Evolutionary conservation across 305 asterid genomes (phyloP).

Genomic region (Fraxinus velutina): DNA sequence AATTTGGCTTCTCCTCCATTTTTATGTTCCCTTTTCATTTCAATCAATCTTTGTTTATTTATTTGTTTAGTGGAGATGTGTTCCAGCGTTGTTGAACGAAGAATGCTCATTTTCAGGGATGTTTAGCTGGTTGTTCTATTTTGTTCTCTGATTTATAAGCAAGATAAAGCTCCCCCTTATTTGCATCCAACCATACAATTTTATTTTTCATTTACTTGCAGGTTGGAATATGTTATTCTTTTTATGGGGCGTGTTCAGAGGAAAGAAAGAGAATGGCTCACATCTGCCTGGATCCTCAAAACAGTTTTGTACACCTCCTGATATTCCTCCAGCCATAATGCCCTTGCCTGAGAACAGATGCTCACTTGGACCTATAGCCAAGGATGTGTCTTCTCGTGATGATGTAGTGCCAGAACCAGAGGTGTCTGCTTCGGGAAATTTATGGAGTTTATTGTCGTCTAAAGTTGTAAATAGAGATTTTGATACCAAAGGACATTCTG

Average conservation of each 20-base stretch:
- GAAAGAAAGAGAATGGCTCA: conserved; percentile 47
- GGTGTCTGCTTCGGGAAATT: conserved; percentile 40
- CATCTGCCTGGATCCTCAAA: conserved; percentile 39
- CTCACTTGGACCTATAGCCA: conserved; percentile 43
- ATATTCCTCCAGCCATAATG: conserved; percentile 49
- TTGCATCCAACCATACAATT: conserved; percentile 14
- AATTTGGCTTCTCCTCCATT: not conserved
- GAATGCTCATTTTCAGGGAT: not conserved
- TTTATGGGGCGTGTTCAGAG: conserved; percentile 92
- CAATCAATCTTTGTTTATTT: not conserved
- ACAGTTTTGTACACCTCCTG: conserved; percentile 38
- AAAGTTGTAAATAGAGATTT: conserved; percentile 35
- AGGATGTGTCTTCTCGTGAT: conserved; percentile 31
- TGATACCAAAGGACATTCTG: conserved; percentile 34
- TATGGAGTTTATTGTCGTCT: conserved; percentile 30
- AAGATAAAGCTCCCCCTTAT: not conserved
- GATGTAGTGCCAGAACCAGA: conserved; percentile 29
- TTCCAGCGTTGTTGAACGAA: not conserved
- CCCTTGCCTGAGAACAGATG: conserved; percentile 55
- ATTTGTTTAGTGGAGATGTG: not conserved
- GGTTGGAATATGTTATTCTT: conserved; percentile 90
- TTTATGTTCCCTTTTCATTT: not conserved
- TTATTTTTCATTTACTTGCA: conserved; percentile 36
- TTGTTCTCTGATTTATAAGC: conserved; percentile 9
- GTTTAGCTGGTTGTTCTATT: not conserved